Percentiles rank a stretch among this genome's conserved stretches.
phyloP scores from a whole-genome alignment of 768 basidiomycete species.

The Boletus huronensis region DNA sequence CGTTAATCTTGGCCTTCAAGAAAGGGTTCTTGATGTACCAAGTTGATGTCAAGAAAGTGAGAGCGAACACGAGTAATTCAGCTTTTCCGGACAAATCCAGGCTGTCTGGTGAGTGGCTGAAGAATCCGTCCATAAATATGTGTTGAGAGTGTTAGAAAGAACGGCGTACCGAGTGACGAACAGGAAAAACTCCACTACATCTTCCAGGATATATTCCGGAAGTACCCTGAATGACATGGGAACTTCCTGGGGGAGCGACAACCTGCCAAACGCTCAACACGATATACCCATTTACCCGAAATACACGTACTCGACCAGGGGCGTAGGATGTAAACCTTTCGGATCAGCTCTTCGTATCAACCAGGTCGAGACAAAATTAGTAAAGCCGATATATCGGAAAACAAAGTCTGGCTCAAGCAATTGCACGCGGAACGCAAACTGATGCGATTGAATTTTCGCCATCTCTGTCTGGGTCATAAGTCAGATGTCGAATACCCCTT shows the following conservation, averaged over 20 bases:
- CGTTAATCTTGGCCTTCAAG: slow-evolving; percentile 93
- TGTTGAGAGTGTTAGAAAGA: not conserved
- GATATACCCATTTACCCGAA: not conserved
- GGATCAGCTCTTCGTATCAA: slow-evolving; percentile 89
- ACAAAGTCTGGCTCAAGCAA: slow-evolving; percentile 84
- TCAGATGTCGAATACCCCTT: not conserved
- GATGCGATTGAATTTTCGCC: slow-evolving; percentile 63
- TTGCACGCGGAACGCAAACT: slow-evolving; percentile 81
- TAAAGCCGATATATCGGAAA: slow-evolving; percentile 75
- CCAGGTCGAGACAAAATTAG: slow-evolving; percentile 92
- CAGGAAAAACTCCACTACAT: slow-evolving; percentile 84
- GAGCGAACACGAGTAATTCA: slow-evolving; percentile 79
- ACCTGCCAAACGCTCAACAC: slow-evolving; percentile 39
- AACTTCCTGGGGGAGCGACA: slow-evolving; percentile 83
- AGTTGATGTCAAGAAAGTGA: slow-evolving; percentile 90
- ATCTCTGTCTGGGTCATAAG: slow-evolving; percentile 54
- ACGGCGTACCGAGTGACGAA: slow-evolving; percentile 73
- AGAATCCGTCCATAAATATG: slow-evolving; percentile 1
- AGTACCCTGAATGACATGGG: slow-evolving; percentile 82
- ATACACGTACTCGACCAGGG: slow-evolving; percentile 56
- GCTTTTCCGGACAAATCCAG: slow-evolving; percentile 82
- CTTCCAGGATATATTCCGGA: slow-evolving; percentile 93
- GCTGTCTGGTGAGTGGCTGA: slow-evolving; percentile 69
- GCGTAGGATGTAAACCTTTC: slow-evolving; percentile 67
- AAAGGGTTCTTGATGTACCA: slow-evolving; percentile 99